Conservation (phyloP, 2,329 filamentous ascomycete genomes). For the Zopfia rhizophila region DNA sequence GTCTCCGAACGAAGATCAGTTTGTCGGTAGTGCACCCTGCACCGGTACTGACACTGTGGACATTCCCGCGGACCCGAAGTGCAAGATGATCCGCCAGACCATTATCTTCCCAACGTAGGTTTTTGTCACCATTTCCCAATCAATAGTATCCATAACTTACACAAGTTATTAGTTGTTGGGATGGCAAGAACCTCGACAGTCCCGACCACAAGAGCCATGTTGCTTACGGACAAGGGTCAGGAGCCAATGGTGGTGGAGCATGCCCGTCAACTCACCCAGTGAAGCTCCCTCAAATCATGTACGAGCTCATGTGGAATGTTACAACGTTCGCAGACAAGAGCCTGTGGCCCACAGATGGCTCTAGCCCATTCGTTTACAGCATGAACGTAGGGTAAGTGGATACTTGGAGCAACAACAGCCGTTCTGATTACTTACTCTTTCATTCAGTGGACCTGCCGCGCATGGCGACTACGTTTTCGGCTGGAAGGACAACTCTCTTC, state of each 20-base stretch:
- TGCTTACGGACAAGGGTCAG: constrained; percentile 56
- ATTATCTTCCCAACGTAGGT: constrained; percentile 58
- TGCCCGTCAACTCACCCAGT: constrained; percentile 55
- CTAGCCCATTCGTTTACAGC: constrained; percentile 44
- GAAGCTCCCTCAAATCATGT: constrained; percentile 50
- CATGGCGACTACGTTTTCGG: constrained; percentile 55
- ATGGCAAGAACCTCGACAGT: constrained; percentile 44
- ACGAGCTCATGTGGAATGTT: constrained; percentile 50
- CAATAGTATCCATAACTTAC: background rate
- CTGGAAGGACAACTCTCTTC: constrained; percentile 58
- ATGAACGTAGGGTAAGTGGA: constrained; percentile 45
- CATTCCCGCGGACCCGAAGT: constrained; percentile 57
- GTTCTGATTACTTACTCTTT: constrained; percentile 5
- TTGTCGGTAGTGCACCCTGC: constrained; percentile 63
- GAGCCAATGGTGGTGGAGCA: constrained; percentile 58
- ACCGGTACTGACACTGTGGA: constrained; percentile 62
- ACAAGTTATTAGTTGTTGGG: constrained; percentile 33
- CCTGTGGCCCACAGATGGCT: constrained; percentile 45
- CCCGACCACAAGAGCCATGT: constrained; percentile 55
- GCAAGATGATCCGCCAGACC: constrained; percentile 66
- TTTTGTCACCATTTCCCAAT: background rate
- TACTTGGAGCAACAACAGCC: background rate
- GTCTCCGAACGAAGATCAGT: constrained; percentile 58
- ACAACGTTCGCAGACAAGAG: constrained; percentile 41
- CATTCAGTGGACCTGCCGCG: constrained; percentile 38